phyloP scores from a whole-genome alignment of 805 yeast genomes.

The Torulaspora franciscae region DNA sequence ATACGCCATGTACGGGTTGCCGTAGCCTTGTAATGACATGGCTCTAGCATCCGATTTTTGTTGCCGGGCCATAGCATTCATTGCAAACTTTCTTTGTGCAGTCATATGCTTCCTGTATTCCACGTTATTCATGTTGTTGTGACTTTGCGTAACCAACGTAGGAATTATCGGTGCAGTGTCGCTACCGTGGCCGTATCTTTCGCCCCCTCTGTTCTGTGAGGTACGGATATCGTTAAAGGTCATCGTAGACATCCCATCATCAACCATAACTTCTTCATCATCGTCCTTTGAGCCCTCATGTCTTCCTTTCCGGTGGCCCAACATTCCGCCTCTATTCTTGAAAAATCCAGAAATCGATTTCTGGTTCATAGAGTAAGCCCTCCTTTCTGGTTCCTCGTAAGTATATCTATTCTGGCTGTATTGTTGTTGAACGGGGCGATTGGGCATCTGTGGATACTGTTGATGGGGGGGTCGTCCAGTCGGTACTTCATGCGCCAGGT shows the following conservation, averaged over 20 bases:
- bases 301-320: conserved; percentile 12
- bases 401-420: neutral
- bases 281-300: conserved; percentile 37
- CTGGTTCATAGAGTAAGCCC: conserved; percentile 23
- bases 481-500: conserved; percentile 42
- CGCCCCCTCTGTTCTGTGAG: conserved; percentile 59
- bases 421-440: conserved; percentile 2
- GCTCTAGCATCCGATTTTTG: conserved; percentile 39
- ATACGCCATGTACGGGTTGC: conserved; percentile 6
- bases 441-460: conserved; percentile 10
- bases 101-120: conserved; percentile 69
- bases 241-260: conserved; percentile 37
- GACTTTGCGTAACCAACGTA: conserved; percentile 44
- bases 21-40: conserved; percentile 40
- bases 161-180: conserved; percentile 77
- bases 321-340: conserved; percentile 17
- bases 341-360: conserved; percentile 26
- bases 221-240: conserved; percentile 64
- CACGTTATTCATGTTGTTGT: conserved; percentile 42
- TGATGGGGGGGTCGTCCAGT: conserved; percentile 12
- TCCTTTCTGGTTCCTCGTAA: conserved; percentile 14
- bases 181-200: conserved; percentile 45
- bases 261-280: conserved; percentile 36
- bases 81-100: conserved; percentile 56
- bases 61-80: conserved; percentile 42